Evolutionary conservation across 1,139 yeast species (phyloP), one percentile per base, ranked within the genome.

Genomic region (Sugiyamaella pinicola): DNA sequence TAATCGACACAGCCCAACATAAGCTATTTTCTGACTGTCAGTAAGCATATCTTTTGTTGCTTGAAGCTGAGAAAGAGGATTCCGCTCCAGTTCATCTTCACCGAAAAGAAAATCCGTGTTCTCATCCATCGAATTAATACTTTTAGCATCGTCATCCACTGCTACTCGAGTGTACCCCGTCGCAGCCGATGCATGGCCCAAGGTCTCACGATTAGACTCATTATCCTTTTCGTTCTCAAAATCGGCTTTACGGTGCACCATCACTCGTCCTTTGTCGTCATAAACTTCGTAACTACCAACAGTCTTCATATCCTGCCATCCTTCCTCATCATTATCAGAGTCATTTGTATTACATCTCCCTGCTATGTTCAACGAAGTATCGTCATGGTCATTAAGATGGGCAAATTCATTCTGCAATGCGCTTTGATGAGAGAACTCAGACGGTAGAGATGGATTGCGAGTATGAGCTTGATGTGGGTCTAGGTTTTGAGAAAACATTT

Each of bases 11-110:
- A 93, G 76, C 0, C 97, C 99, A 4, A 87, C 86, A 65, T 95
- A 95, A 3, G 98, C 98, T 60, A 91, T 87, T 62, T 88, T 84
- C 66, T 95, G 97, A 18, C 85, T 76, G 22, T 89, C 98, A 2
- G 83, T 78, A 28, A 95, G 76, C 82, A 95, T 81, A 28, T 82
- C 80, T 66, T 86, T 89, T 4, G 98, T 93, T 0, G 93, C 80
- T 55, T 83, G 82, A 57, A 93, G 73, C 53, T 91, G 95, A 44
- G 83, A 82, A 8, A 74, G 74, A 0, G 83, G 84, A 65, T 75
- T 84, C 58, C 73, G 74, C 59, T 59, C 73, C 53, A 65, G 70
- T 54, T 72, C 74, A 12, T 74, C 77, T 21, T 76, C 80, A 47
- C 72, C 76, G 66, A 93, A 91, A 49, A 93, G 70, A 62, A 85